Evolutionary conservation across 1,284 basidiomycete species (phyloP).

Genomic region (Ganoderma sinense): DNA sequence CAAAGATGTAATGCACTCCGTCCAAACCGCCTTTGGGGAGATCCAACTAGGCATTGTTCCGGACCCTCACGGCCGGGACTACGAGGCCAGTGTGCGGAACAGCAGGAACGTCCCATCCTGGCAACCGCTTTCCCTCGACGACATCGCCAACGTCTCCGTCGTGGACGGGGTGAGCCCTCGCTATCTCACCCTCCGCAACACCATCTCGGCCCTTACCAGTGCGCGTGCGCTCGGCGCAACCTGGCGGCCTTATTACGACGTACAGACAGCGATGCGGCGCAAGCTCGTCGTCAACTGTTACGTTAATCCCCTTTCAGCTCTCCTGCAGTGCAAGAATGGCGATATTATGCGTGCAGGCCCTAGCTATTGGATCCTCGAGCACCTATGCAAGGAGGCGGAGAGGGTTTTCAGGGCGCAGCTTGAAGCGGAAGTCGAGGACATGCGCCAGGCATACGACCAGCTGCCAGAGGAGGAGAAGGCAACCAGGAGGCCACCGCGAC

Average conservation of each 20-base stretch:
- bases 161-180: constrained; percentile 38
- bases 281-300: constrained; percentile 89
- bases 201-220: constrained; percentile 70
- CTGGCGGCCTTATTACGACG: constrained; percentile 76
- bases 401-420: constrained; percentile 62
- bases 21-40: constrained; percentile 80
- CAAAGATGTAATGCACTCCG: constrained; percentile 60
- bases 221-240: constrained; percentile 63
- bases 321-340: constrained; percentile 86
- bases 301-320: constrained; percentile 89
- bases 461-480: neutral
- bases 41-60: constrained; percentile 85
- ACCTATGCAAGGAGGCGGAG: constrained; percentile 69
- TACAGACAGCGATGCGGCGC: constrained; percentile 79
- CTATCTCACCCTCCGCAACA: constrained; percentile 71
- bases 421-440: constrained; percentile 43
- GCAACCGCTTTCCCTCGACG: constrained; percentile 53
- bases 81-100: constrained; percentile 49
- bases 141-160: constrained; percentile 53
- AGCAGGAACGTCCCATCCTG: constrained; percentile 3
- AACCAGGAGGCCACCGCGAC: constrained; percentile 27
- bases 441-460: constrained; percentile 34
- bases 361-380: constrained; percentile 52
- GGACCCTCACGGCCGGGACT: constrained; percentile 66
- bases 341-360: constrained; percentile 59